Conservation (phyloP, 306 rosid species). For the Lablab purpureus region DNA sequence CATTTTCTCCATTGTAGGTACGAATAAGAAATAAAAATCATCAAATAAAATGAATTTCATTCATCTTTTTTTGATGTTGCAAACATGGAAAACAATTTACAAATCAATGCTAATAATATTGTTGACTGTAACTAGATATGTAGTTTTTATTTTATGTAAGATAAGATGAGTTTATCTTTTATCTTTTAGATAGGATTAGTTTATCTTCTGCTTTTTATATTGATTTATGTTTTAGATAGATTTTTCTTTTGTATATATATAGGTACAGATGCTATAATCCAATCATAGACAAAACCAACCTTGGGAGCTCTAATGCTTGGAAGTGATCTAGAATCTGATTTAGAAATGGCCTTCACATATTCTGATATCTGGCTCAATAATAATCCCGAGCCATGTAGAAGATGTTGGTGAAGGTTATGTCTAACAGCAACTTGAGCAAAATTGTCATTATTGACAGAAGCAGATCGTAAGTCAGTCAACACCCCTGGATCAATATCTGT, state of each 20-base stretch:
- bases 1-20: neutral
- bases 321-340: conserved; percentile 49
- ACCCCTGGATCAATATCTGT: conserved; percentile 83
- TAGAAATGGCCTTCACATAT: conserved; percentile 64
- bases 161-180: neutral
- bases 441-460: conserved; percentile 87
- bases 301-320: conserved; percentile 74
- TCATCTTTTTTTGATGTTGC: neutral
- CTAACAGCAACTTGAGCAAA: conserved; percentile 91
- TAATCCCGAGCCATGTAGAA: conserved; percentile 72
- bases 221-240: neutral
- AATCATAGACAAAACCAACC: conserved; percentile 57
- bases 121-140: neutral
- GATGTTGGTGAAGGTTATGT: conserved; percentile 72
- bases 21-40: conserved; percentile 1
- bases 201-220: neutral
- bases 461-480: conserved; percentile 92
- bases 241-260: neutral
- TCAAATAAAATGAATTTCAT: conserved; percentile 15
- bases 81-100: conserved; percentile 9
- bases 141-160: neutral
- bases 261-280: neutral
- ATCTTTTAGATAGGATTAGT: neutral
- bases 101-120: conserved; percentile 15
- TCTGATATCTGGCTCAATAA: conserved; percentile 76